Evolutionary conservation across 441 rosid species (phyloP).

Genomic region (Syzygium syzygioides): DNA sequence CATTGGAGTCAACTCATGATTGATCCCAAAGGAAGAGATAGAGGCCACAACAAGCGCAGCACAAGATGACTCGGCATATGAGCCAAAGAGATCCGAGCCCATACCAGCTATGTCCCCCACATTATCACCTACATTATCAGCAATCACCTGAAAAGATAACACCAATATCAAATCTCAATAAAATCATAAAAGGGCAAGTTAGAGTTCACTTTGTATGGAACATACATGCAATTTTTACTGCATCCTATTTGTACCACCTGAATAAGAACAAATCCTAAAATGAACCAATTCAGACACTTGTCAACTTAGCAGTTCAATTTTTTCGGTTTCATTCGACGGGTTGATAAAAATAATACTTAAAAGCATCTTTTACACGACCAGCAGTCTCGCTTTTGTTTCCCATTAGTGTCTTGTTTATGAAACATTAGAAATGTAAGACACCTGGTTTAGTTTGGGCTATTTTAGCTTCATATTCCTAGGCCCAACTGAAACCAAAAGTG

Average conservation of each 20-base stretch:
- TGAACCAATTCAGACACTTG: not conserved
- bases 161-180: not conserved
- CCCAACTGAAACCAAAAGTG: not conserved
- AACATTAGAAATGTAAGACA: not conserved
- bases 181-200: not conserved
- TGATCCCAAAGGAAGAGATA: slow-evolving; percentile 6
- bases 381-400: not conserved
- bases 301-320: not conserved
- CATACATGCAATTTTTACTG: not conserved
- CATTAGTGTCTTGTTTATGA: not conserved
- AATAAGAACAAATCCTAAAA: not conserved
- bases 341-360: not conserved
- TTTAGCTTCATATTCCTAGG: not conserved
- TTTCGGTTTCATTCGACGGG: not conserved
- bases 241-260: not conserved
- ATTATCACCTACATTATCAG: slow-evolving; percentile 8
- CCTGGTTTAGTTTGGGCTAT: not conserved
- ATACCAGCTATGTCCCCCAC: slow-evolving; percentile 9
- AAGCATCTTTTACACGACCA: not conserved
- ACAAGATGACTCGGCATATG: slow-evolving; percentile 3
- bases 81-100: slow-evolving; percentile 9
- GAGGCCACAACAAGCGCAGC: slow-evolving; percentile 10
- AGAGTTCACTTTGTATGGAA: not conserved
- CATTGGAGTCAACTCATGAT: slow-evolving; percentile 4
- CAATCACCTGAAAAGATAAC: slow-evolving; percentile 5